Base-by-base conservation (phyloP, 208 protist genomes). In the Leptomonas pyrrhocoris region DNA sequence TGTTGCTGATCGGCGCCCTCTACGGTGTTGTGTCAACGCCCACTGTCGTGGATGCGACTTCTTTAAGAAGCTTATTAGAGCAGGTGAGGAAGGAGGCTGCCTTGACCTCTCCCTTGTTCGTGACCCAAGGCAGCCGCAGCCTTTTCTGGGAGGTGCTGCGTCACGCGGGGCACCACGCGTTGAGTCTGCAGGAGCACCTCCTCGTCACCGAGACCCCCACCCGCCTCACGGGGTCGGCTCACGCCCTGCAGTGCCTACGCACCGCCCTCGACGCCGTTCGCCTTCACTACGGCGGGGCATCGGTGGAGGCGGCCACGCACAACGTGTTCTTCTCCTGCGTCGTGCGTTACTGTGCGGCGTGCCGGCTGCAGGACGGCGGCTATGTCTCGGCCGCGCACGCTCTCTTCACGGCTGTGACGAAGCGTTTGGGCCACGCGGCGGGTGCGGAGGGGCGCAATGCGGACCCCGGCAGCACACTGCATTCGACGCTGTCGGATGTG, bases 311-410 rank as follows among this genome's bases (percentile, higher is more conserved):
- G 8, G 79, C 81, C 8, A 63, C 83, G 15, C 27, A 48, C 0
- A 68, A 89, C 27, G 69, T 86, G 25, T 93, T 95, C 61, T 90
- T 89, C 65, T 19, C 59, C 12, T 62, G 61, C 11, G 81, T 84
- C 9, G 76, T 83, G 16, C 79, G 71, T 16, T 92, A 88, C 59
- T 68, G 90, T 25, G 75, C 69, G 25, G 77, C 73, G 61, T 78
- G 81, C 51, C 78, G 66, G 40, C 73, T 90, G 19, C 58, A 75
- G 18, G 48, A 55, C 23, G 40, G 81, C 38, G 90, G 90, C 4
- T 92, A 75, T 68, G 77, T 86, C 7, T 66, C 83, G 13, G 80
- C 84, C 6, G 90, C 90, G 0, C 93, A 88, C 57, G 68, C 88
- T 19, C 49, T 79, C n/a, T 81, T 92, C 25, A 83, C 75, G 1